These are phyloP conservation scores for Tylopilus plumbeoviolaceoides DNA, from an alignment of 768 basidiomycete species.

Conservation along the genomic window DNA sequence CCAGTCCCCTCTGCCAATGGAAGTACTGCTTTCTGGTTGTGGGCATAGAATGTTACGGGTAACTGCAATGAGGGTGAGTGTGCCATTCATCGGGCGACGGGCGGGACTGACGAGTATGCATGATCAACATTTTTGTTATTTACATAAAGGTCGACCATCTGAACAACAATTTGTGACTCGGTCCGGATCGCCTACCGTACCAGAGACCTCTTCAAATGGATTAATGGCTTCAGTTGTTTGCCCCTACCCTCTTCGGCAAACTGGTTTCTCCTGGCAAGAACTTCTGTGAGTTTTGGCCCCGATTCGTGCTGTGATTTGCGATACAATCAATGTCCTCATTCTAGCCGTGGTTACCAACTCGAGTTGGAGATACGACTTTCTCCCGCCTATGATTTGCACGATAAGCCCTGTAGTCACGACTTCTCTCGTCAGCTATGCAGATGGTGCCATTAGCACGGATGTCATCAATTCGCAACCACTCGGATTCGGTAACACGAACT, in stretches of 20 bases:
- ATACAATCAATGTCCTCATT: not conserved
- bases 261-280: not conserved
- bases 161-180: constrained; percentile 1
- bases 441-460: not conserved
- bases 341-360: constrained; percentile 1
- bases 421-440: constrained; percentile 10
- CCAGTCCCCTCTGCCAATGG: not conserved
- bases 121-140: too few relatives aligned
- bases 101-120: not conserved
- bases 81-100: not conserved
- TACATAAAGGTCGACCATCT: not conserved
- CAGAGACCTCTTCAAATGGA: not conserved
- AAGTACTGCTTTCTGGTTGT: constrained; percentile 2
- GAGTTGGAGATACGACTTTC: constrained; percentile 14
- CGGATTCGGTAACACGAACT: not conserved
- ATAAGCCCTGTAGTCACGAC: constrained; percentile 10
- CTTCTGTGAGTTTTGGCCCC: not conserved
- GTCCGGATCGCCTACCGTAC: not conserved
- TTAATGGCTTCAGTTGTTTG: not conserved
- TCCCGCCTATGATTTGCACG: constrained; percentile 7
- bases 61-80: constrained; percentile 1
- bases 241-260: constrained; percentile 5
- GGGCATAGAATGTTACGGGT: constrained; percentile 2
- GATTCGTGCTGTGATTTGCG: not conserved
- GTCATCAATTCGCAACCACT: not conserved